Evolutionary conservation across 805 yeast species (phyloP).

Genomic region (Torulaspora delbrueckii): DNA sequence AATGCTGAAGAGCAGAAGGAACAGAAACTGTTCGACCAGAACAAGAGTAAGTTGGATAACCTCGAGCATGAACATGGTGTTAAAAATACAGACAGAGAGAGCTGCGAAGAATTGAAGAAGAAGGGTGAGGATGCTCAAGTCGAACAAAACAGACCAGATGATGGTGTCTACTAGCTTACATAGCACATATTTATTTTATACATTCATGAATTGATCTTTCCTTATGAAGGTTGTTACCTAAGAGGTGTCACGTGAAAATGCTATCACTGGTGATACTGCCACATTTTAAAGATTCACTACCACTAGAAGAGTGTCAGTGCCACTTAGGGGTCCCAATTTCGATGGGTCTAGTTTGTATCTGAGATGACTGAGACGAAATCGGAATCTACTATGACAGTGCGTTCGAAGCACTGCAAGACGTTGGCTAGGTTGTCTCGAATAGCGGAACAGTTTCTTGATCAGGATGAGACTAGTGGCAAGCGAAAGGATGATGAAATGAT

Average conservation of each 20-base stretch:
- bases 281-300: background rate
- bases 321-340: background rate
- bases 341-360: background rate
- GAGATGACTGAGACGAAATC: constrained; percentile 6
- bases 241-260: background rate
- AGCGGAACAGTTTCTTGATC: constrained; percentile 23
- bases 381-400: background rate
- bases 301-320: background rate
- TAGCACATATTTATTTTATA: background rate
- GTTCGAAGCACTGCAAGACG: constrained; percentile 16
- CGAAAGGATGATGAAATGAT: constrained; percentile 22
- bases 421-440: constrained; percentile 18
- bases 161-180: constrained; percentile 30
- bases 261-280: background rate
- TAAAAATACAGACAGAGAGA: constrained; percentile 17
- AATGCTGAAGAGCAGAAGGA: constrained; percentile 22
- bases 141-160: constrained; percentile 36
- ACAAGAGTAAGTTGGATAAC: constrained; percentile 26
- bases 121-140: constrained; percentile 33
- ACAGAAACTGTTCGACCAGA: constrained; percentile 26
- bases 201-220: background rate
- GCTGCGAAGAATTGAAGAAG: constrained; percentile 24
- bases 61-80: constrained; percentile 21
- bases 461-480: constrained; percentile 13
- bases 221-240: background rate